These are phyloP conservation scores for Cercospora citrullina DNA, from an alignment of 2,329 filamentous ascomycete genomes.

Conservation along the genomic window DNA sequence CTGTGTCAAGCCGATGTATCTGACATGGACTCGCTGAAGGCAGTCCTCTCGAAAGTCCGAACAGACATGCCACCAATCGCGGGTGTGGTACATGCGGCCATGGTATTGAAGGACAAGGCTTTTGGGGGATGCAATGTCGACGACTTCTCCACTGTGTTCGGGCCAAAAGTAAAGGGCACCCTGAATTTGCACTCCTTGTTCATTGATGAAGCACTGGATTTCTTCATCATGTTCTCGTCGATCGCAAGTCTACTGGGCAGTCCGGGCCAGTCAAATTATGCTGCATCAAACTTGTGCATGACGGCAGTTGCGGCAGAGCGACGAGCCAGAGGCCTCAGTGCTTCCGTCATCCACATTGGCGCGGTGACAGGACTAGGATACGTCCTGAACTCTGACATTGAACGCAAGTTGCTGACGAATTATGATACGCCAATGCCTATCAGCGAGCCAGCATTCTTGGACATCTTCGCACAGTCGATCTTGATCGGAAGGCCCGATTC, in stretches of 20 bases:
- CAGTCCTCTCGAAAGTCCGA: background rate
- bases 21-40: conserved; percentile 3
- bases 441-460: background rate
- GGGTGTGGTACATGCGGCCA: conserved; percentile 24
- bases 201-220: conserved; percentile 33
- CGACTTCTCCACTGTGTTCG: conserved; percentile 48
- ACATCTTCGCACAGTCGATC: conserved; percentile 8
- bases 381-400: conserved; percentile 11
- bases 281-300: conserved; percentile 49
- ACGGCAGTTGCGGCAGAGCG: conserved; percentile 35
- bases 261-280: conserved; percentile 59
- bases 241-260: conserved; percentile 58
- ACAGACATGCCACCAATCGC: conserved; percentile 17
- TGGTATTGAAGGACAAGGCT: conserved; percentile 43
- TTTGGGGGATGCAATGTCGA: conserved; percentile 52
- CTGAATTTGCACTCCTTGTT: conserved; percentile 51
- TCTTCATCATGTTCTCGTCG: conserved; percentile 57
- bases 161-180: conserved; percentile 54
- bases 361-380: conserved; percentile 37
- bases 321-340: conserved; percentile 27
- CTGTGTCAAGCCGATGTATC: conserved; percentile 9
- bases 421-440: conserved; percentile 11
- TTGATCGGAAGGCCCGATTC: conserved; percentile 10
- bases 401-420: conserved; percentile 5
- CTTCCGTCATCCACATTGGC: conserved; percentile 35